A percentile compares a stretch with the other conserved stretches of the same genome.
Conservation (phyloP, 2,329 filamentous ascomycete species). For the Fusarium siculi region DNA sequence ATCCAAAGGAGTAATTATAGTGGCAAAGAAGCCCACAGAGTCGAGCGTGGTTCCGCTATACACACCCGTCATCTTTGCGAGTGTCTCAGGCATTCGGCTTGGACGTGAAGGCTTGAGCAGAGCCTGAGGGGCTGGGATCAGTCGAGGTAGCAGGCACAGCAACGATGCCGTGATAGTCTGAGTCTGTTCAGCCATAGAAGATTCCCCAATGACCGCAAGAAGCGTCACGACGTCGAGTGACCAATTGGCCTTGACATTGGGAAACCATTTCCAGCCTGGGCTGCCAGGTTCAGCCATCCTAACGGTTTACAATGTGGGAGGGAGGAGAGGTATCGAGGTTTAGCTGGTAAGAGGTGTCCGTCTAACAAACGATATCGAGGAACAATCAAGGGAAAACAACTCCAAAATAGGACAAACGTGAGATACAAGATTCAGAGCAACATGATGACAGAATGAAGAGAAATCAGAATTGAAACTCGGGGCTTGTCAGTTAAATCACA, state of each 20-base stretch:
- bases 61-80: slow-evolving; percentile 67
- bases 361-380: not conserved
- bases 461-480: not conserved
- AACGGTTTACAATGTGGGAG: not conserved
- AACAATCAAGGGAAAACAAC: not conserved
- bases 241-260: slow-evolving; percentile 58
- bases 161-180: slow-evolving; percentile 69
- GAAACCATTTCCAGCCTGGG: slow-evolving; percentile 56
- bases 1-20: slow-evolving; percentile 68
- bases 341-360: not conserved
- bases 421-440: not conserved
- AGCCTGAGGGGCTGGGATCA: slow-evolving; percentile 71
- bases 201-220: slow-evolving; percentile 71
- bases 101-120: slow-evolving; percentile 67
- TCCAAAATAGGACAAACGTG: not conserved
- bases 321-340: not conserved
- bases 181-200: slow-evolving; percentile 65
- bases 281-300: slow-evolving; percentile 43
- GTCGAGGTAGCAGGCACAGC: slow-evolving; percentile 67
- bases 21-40: slow-evolving; percentile 70
- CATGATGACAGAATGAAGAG: not conserved
- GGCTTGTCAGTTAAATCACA: not conserved
- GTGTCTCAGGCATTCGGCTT: slow-evolving; percentile 64
- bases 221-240: slow-evolving; percentile 71
- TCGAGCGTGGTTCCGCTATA: slow-evolving; percentile 65